phyloP scores from a whole-genome alignment of 2,329 filamentous ascomycete genomes.

The Diplocarpon rosae region DNA sequence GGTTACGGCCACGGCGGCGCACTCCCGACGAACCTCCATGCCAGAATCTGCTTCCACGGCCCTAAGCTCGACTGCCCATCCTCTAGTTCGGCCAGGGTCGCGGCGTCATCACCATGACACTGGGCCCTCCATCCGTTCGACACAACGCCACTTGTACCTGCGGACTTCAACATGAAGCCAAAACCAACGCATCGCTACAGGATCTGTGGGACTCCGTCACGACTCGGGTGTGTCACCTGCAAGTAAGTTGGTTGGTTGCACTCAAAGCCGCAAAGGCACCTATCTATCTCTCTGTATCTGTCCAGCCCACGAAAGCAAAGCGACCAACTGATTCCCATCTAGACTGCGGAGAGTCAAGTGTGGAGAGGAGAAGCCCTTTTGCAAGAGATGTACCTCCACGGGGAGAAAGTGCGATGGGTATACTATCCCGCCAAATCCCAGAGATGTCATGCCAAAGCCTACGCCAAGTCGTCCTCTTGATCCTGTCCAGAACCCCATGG shows the following conservation, averaged over 20 bases:
- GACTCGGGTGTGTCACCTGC: conserved; percentile 24
- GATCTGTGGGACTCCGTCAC: conserved; percentile 23
- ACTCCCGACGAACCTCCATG: not conserved
- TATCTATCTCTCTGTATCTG: too few species aligned
- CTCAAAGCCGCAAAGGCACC: not conserved
- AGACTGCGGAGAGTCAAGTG: conserved; percentile 26
- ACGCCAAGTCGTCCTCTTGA: not conserved
- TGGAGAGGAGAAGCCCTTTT: conserved; percentile 24
- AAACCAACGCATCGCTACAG: conserved; percentile 20
- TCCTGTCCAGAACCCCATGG: conserved; percentile 14
- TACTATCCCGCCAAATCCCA: conserved; percentile 10
- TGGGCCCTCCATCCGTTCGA: not conserved
- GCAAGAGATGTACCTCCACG: conserved; percentile 23
- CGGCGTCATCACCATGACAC: conserved; percentile 6
- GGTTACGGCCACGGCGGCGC: not conserved
- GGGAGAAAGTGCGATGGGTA: conserved; percentile 26
- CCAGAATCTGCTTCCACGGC: too few species aligned
- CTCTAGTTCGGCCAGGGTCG: conserved; percentile 2
- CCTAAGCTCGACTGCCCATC: too few species aligned
- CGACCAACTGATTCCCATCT: conserved; percentile 1
- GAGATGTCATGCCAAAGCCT: not conserved
- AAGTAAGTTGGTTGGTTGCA: conserved; percentile 19
- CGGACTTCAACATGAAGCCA: conserved; percentile 6
- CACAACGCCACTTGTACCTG: not conserved
- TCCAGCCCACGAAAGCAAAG: not conserved